phyloP scores from a whole-genome alignment of 257 asterid species.

The Jacaranda mimosifolia region DNA sequence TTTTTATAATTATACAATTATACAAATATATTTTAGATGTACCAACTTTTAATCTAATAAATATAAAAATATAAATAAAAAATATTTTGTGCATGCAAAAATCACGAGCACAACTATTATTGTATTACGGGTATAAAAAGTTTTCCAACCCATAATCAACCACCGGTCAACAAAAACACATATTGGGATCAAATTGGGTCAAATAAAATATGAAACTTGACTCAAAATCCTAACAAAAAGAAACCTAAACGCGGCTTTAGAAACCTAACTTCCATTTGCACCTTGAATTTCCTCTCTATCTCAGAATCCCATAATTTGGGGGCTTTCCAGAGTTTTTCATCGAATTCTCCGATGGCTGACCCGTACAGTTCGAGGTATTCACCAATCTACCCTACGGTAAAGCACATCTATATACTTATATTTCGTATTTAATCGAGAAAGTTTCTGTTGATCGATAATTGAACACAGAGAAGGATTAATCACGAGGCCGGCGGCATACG shows the following conservation, averaged over 20 bases:
- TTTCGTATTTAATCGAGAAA: neutral
- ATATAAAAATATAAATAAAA: too few species aligned
- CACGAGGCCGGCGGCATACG: conserved; percentile 74
- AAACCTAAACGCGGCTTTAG: too few species aligned
- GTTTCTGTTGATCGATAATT: conserved; percentile 22
- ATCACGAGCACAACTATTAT: too few species aligned
- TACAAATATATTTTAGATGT: too few species aligned
- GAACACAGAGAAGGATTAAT: conserved; percentile 73
- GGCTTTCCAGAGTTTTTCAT: conserved; percentile 8
- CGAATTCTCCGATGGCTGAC: conserved; percentile 49
- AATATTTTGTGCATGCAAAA: too few species aligned
- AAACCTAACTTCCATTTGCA: neutral
- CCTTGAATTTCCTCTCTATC: neutral
- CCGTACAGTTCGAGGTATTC: conserved; percentile 71
- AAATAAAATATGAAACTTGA: too few species aligned
- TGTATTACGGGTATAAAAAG: too few species aligned
- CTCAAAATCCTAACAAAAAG: too few species aligned
- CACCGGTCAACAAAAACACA: too few species aligned
- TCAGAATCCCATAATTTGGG: conserved; percentile 25
- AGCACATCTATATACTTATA: neutral
- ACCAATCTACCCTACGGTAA: neutral
- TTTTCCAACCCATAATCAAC: neutral
- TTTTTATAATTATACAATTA: too few species aligned
- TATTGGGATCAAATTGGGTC: too few species aligned
- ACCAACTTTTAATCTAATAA: too few species aligned